Evolutionary conservation across 768 basidiomycete species (phyloP), one percentile per base, ranked within the genome.

Genomic region (Hericium rajendrae): DNA sequence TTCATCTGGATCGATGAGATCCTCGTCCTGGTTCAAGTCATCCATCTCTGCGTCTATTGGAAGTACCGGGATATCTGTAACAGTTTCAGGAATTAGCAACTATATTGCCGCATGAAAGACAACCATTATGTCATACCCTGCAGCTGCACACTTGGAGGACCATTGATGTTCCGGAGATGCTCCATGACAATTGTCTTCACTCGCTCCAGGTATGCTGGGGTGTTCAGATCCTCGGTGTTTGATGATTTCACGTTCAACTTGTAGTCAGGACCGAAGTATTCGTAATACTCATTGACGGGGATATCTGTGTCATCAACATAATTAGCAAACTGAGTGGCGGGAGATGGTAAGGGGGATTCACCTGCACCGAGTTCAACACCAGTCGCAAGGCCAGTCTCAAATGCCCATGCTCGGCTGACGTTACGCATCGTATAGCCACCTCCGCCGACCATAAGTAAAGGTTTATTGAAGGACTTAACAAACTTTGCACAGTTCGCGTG

Each of bases 341-440:
- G 15, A 28, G 49, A 51, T n/a, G 38, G 26, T 26, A 48, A 22
- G 16, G 3, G 1, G 22, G 48, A 16, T 38, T 3, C 73, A 94
- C 94, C 84, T 64, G 84, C 78, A 18, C 84, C 86, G 13, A 99
- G 80, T 70, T 98, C 94, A 20, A 94, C 90, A 11, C 97, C 97
- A 22, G 95, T 94, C n/a, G 97, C 97, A 46, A 99, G 72, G 22
- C 97, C 97, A 2, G 97, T 99, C 73, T 99, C 97, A 66, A 84
- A 99, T 20, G 97, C 95, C 97, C 97, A 99, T 12, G 90, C 86
- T 46, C 97, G 82, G 61, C 92, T 94, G 59, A 97, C 95, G 61
- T 95, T 95, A 48, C 94, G 88, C 83, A 99, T 95, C 3, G 97
- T 99, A 71, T 99, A 99, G 0, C 97, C 97, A 10, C 97, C 97